Evolutionary conservation across 352 stramenopile species (phyloP), one percentile per base, ranked within the genome.

Genomic region (Phytophthora ramorum): DNA sequence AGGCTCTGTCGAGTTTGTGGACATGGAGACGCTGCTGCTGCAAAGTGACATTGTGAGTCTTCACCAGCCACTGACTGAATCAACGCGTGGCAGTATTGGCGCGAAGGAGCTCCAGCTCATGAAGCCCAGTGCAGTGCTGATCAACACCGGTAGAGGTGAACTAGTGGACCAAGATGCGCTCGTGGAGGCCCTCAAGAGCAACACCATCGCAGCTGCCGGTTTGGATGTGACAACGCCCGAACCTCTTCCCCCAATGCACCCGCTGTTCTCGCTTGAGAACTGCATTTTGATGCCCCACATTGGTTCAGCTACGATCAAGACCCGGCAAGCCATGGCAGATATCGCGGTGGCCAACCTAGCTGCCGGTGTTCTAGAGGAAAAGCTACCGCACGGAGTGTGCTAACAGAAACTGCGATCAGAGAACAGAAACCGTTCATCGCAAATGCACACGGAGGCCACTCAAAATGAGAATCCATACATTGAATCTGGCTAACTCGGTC

Each of bases 111-210:
- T 98, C 22, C 63, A 73, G 8, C 48, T 83, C n/a, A 96, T 98
- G 86, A 93, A 96, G 63, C 52, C 74, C 10, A 75, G 73, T 30
- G 88, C 91, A n/a, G 87, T 97, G 50, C 76, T 98, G 38, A 87
- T 98, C 38, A 98, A 98, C 70, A 97, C 95, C 58, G 90, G 89
- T 37, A 81, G 94, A 40, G 94, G 94, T 38, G 91, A 95, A 22
- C 80, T 98, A 46, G 84, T 98, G 35, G 88, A 98, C 64, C 93
- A 97, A 58, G 81, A 93, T 24, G 85, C 86, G 26, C 76, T 95
- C 3, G 52, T 79, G 17, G 17, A 79, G 2, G 84, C 81, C 4
- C 69, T 95, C 1, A 40, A 38, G 5, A 73, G 55, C 7, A 71
- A 83, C 24, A 16, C 58, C 32, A 88, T 94, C 48, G 81, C 80